Evolutionary conservation across 2,329 filamentous ascomycete species (phyloP).

Genomic region (Fusarium protoensiforme): DNA sequence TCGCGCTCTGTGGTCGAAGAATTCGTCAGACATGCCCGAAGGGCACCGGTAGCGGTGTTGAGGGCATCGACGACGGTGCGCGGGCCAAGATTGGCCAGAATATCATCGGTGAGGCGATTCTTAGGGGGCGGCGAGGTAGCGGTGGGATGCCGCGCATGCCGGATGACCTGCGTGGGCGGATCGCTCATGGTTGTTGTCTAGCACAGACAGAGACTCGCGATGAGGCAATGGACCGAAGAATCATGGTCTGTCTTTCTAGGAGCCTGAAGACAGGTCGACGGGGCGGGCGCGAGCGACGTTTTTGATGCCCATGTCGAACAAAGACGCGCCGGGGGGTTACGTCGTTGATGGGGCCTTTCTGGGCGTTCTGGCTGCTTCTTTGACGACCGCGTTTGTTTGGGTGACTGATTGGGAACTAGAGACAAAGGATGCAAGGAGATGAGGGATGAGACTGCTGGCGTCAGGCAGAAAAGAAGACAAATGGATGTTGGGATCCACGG

Average conservation of each 20-base stretch:
- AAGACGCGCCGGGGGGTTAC: conserved; percentile 26
- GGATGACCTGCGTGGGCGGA: conserved; percentile 43
- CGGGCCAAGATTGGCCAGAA: conserved; percentile 71
- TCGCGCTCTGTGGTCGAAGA: conserved; percentile 75
- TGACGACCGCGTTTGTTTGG: conserved; percentile 3
- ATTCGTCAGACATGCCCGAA: conserved; percentile 70
- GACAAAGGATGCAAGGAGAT: conserved; percentile 9
- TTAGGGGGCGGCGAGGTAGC: conserved; percentile 57
- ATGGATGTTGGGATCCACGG: conserved; percentile 13
- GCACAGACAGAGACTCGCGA: conserved; percentile 30
- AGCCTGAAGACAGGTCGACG: conserved; percentile 41
- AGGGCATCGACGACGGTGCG: conserved; percentile 70
- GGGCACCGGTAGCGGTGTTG: conserved; percentile 60
- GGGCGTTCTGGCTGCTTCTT: conserved; percentile 11
- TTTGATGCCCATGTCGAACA: conserved; percentile 45
- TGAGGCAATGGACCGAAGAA: conserved; percentile 33
- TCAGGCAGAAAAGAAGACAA: conserved; percentile 5
- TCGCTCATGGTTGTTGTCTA: conserved; percentile 49
- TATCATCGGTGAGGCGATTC: conserved; percentile 63
- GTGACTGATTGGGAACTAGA: conserved; percentile 3
- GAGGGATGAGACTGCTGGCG: conserved; percentile 17
- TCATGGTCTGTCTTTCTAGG: conserved; percentile 42
- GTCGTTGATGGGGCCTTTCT: conserved; percentile 20
- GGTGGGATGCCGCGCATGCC: conserved; percentile 49
- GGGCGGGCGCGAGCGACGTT: conserved; percentile 32